Percentiles rank a stretch among this genome's conserved stretches.
Evolutionary conservation across 2,329 filamentous ascomycete species (phyloP).

Genomic region (Xylariales sp.): DNA sequence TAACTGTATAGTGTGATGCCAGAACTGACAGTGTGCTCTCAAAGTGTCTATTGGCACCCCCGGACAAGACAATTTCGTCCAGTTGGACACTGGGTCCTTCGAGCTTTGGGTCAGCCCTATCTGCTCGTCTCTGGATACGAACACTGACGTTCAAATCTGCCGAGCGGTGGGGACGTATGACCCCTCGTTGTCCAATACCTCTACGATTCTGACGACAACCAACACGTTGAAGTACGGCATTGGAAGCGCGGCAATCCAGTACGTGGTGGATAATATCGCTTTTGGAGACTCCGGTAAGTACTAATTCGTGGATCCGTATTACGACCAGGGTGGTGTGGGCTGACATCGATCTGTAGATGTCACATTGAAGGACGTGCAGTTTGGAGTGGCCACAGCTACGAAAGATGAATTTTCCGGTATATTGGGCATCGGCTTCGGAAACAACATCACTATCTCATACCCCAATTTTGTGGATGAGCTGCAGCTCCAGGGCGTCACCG

Average conservation of each 20-base stretch:
- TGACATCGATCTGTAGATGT: too few relatives aligned
- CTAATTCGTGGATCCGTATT: too few relatives aligned
- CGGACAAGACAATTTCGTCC: conserved; percentile 46
- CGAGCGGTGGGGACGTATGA: conserved; percentile 40
- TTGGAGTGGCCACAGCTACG: conserved; percentile 57
- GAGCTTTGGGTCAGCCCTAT: conserved; percentile 61
- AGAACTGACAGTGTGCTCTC: conserved; percentile 14
- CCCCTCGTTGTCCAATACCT: conserved; percentile 34
- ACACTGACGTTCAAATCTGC: conserved; percentile 40
- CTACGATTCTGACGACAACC: conserved; percentile 23
- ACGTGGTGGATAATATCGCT: conserved; percentile 40
- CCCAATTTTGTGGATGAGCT: conserved; percentile 50
- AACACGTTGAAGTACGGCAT: conserved; percentile 47
- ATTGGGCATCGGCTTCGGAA: conserved; percentile 69
- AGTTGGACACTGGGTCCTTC: conserved; percentile 56
- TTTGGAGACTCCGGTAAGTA: conserved; percentile 32
- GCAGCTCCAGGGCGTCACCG: conserved; percentile 46
- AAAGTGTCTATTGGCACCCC: conserved; percentile 50
- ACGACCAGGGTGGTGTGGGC: too few relatives aligned
- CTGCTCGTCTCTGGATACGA: conserved; percentile 39
- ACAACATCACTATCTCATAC: conserved; percentile 41
- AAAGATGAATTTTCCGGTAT: conserved; percentile 53
- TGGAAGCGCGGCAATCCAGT: conserved; percentile 45
- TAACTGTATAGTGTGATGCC: not conserved
- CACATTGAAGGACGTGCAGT: conserved; percentile 52